phyloP scores from a whole-genome alignment of 2,329 filamentous ascomycete species.

The Fusarium fracticaudum region DNA sequence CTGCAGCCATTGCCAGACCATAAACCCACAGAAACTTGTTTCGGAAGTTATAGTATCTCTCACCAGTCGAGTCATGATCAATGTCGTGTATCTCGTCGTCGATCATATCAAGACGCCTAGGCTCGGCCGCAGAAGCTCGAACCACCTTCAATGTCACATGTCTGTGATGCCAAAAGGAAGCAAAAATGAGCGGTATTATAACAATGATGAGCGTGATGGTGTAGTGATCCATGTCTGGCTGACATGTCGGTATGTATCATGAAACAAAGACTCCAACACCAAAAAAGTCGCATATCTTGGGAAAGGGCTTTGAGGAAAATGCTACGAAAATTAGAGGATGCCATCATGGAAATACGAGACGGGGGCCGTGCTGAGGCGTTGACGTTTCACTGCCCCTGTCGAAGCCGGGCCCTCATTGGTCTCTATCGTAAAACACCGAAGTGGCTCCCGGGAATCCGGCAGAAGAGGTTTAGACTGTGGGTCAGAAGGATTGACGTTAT shows the following conservation, averaged over 20 bases:
- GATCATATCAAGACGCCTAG: background rate
- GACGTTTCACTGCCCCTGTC: background rate
- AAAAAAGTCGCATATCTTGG: accelerated
- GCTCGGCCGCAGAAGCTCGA: background rate
- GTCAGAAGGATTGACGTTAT: background rate
- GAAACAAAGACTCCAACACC: accelerated
- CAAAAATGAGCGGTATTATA: background rate
- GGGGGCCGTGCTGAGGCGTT: background rate
- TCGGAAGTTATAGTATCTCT: background rate
- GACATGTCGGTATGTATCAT: background rate
- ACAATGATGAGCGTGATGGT: background rate
- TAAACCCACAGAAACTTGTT: background rate
- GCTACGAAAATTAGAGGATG: background rate
- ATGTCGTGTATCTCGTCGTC: background rate
- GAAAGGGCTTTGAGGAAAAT: accelerated
- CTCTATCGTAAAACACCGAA: background rate
- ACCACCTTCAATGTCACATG: background rate
- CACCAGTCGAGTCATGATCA: background rate
- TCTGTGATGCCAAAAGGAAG: background rate
- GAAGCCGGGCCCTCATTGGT: background rate
- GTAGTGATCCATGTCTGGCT: background rate
- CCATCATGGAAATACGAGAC: background rate
- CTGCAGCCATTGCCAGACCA: background rate
- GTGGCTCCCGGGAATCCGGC: background rate
- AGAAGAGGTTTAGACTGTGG: background rate